Evolutionary conservation across 192 early-diverging fungal genomes (phyloP).

Genomic region (Entrophospora sp.): DNA sequence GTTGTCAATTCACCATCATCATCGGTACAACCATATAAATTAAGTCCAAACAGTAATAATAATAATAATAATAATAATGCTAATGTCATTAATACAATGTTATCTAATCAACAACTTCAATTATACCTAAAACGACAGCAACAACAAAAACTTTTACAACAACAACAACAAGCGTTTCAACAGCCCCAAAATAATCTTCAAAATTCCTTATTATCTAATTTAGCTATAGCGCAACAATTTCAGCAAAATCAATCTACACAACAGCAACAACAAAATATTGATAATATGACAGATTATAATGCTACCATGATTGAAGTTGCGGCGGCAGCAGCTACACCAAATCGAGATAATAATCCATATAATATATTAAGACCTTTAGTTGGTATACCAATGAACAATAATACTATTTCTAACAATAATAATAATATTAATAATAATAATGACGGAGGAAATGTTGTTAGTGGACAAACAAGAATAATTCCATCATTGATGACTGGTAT

Average conservation of each 20-base stretch:
- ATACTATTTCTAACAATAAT: too few relatives aligned
- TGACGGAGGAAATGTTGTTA: background rate
- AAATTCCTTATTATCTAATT: too few relatives aligned
- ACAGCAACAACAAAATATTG: background rate
- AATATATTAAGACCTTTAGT: constrained; percentile 8
- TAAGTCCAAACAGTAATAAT: background rate
- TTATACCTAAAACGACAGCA: background rate
- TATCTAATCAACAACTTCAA: background rate
- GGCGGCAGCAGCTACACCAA: background rate
- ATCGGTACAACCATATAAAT: constrained; percentile 4
- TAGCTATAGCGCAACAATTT: background rate
- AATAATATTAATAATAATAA: background rate
- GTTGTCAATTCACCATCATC: background rate
- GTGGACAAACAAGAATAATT: background rate
- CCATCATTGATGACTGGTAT: background rate
- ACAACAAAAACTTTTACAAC: too few relatives aligned
- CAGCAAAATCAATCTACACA: background rate
- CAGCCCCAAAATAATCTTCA: too few relatives aligned
- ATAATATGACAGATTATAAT: too few relatives aligned
- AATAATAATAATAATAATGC: too few relatives aligned
- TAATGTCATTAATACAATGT: background rate
- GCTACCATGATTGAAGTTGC: background rate
- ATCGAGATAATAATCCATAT: constrained; percentile 6
- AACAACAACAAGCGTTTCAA: too few relatives aligned
- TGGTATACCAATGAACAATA: background rate